Percentiles rank a stretch among this genome's conserved stretches.
phyloP scores from a whole-genome alignment of 257 asterid genomes.

The Gentiana straminea region DNA sequence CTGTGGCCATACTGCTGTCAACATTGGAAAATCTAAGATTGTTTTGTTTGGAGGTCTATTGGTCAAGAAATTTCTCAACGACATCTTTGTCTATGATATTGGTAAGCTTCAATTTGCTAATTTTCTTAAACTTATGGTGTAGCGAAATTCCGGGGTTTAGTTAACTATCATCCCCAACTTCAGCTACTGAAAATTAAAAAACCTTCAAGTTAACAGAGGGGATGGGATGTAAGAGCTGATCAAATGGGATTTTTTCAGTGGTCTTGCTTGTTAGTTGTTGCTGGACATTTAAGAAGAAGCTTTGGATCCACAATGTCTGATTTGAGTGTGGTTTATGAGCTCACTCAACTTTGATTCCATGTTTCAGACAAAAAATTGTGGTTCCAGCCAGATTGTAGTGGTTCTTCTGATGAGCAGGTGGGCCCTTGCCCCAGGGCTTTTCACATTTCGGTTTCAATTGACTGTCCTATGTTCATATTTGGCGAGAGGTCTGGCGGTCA shows the following conservation, averaged over 20 bases:
- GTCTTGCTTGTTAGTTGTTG: neutral
- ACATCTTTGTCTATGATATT: constrained; percentile 62
- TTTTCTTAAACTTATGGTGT: neutral
- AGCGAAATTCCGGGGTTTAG: no score
- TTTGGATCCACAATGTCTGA: neutral
- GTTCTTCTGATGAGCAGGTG: constrained; percentile 70
- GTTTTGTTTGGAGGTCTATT: constrained; percentile 80
- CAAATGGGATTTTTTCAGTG: neutral
- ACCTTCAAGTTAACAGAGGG: no score
- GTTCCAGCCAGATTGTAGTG: constrained; percentile 93
- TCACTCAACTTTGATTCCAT: constrained; percentile 9
- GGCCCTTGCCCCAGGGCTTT: constrained; percentile 90
- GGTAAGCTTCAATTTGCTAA: constrained; percentile 31
- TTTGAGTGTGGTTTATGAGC: neutral
- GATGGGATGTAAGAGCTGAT: neutral
- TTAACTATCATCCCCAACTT: no score
- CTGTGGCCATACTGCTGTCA: constrained; percentile 93
- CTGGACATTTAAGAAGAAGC: neutral
- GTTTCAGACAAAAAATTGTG: constrained; percentile 72
- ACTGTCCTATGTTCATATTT: constrained; percentile 92
- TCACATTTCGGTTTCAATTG: constrained; percentile 77
- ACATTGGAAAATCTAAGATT: constrained; percentile 82
- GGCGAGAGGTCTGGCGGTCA: constrained; percentile 91
- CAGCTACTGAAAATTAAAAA: no score
- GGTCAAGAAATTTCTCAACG: constrained; percentile 75